phyloP scores from a whole-genome alignment of 1,284 basidiomycete species.

The Trichosporon sp. region DNA sequence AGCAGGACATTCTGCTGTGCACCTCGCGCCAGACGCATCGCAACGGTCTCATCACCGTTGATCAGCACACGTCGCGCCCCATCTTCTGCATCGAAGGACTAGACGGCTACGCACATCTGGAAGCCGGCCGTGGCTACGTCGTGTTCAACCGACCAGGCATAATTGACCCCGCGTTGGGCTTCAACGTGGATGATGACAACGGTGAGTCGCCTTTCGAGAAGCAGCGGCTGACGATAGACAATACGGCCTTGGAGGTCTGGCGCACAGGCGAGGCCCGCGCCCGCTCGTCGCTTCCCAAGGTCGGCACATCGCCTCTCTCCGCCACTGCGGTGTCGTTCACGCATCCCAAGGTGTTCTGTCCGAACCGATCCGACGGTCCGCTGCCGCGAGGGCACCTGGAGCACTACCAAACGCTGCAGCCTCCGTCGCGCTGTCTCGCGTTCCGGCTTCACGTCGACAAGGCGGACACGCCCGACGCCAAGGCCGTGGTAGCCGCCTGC shows the following conservation, averaged over 20 bases:
- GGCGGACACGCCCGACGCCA: slow-evolving; percentile 17
- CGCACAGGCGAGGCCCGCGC: slow-evolving; percentile 26
- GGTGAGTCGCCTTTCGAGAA: neutral
- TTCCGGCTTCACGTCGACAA: slow-evolving; percentile 38
- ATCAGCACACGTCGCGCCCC: slow-evolving; percentile 14
- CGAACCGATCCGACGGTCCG: slow-evolving; percentile 1
- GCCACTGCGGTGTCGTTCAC: slow-evolving; percentile 20
- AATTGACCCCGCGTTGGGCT: slow-evolving; percentile 6
- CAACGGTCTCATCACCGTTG: slow-evolving; percentile 11
- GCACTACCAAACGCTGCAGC: slow-evolving; percentile 31
- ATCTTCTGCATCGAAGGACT: slow-evolving; percentile 29
- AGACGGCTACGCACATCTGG: slow-evolving; percentile 32
- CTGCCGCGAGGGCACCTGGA: slow-evolving; percentile 38
- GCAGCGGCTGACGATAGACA: neutral
- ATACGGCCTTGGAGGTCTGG: slow-evolving; percentile 28
- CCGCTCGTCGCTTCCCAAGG: slow-evolving; percentile 9
- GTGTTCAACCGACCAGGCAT: slow-evolving; percentile 26
- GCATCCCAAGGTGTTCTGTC: slow-evolving; percentile 3
- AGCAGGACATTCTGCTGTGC: slow-evolving; percentile 29
- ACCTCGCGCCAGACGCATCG: slow-evolving; percentile 21
- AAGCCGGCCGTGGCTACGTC: slow-evolving; percentile 36
- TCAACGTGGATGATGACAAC: slow-evolving; percentile 6
- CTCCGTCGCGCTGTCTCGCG: slow-evolving; percentile 31
- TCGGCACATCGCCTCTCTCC: slow-evolving; percentile 10
- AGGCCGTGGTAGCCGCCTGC: slow-evolving; percentile 31